These are phyloP conservation scores for Eucalyptus pauciflora DNA, from an alignment of 345 rosid species.

Conservation along the genomic window DNA sequence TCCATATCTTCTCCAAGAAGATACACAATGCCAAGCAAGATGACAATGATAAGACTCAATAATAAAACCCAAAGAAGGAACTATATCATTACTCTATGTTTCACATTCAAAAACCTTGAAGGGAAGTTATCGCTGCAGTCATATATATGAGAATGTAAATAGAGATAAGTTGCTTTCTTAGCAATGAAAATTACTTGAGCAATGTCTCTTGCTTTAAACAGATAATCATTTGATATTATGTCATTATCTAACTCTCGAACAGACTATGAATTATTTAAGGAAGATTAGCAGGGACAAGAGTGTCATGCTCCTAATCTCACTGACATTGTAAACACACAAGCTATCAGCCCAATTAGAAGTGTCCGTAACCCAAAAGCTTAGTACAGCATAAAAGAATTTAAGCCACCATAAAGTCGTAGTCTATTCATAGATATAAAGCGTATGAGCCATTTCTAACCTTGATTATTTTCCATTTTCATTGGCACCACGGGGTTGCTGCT, in stretches of 20 bases:
- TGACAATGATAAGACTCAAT: neutral
- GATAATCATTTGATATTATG: neutral
- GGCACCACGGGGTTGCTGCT: conserved; percentile 48
- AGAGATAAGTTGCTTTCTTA: neutral
- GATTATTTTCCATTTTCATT: conserved; percentile 37
- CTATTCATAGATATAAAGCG: neutral
- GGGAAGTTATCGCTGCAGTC: neutral
- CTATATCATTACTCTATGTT: neutral
- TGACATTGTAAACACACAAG: neutral
- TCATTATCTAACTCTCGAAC: neutral
- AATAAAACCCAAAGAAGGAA: neutral
- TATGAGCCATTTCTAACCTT: conserved; percentile 37
- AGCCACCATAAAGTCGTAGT: neutral
- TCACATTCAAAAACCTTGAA: neutral
- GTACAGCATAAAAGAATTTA: neutral
- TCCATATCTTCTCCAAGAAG: neutral
- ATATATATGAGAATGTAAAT: neutral
- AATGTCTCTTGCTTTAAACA: neutral
- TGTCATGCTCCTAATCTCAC: neutral
- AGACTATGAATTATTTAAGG: neutral
- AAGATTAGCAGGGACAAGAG: neutral
- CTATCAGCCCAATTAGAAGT: neutral
- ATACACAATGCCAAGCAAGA: neutral
- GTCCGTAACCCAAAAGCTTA: neutral
- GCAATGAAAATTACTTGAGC: neutral